phyloP scores from a whole-genome alignment of 768 basidiomycete genomes.

The Phylloporus sp. region DNA sequence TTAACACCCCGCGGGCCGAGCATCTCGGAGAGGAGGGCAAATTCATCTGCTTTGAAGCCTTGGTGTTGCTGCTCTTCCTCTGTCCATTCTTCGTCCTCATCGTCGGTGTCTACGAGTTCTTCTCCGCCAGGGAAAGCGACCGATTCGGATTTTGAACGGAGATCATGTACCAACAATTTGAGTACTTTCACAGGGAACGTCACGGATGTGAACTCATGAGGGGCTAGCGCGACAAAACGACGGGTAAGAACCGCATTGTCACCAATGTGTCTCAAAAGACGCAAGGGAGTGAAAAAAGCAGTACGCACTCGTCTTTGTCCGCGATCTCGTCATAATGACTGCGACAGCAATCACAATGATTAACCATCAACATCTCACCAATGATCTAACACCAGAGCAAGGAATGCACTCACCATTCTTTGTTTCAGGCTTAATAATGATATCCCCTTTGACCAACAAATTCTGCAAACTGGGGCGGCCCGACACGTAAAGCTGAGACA shows the following conservation, averaged over 20 bases:
- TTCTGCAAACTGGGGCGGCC: conserved; percentile 63
- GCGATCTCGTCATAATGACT: conserved; percentile 98
- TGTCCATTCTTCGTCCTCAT: conserved; percentile 92
- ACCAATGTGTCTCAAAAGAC: neutral
- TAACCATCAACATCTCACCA: conserved; percentile 11
- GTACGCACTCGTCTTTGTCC: conserved; percentile 76
- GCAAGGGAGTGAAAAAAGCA: conserved; percentile 5
- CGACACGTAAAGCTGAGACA: conserved; percentile 68
- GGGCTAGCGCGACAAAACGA: conserved; percentile 46
- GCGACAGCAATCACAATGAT: conserved; percentile 22
- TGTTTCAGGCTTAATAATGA: conserved; percentile 78
- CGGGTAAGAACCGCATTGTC: conserved; percentile 17
- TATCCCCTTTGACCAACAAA: conserved; percentile 84
- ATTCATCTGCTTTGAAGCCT: conserved; percentile 66
- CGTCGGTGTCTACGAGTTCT: conserved; percentile 67
- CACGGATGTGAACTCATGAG: conserved; percentile 81
- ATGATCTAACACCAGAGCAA: conserved; percentile 5
- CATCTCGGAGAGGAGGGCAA: conserved; percentile 81
- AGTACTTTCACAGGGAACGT: conserved; percentile 90
- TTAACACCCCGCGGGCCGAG: conserved; percentile 69
- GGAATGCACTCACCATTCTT: conserved; percentile 62
- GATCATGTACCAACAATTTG: conserved; percentile 82
- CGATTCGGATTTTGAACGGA: conserved; percentile 75
- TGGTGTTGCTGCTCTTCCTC: conserved; percentile 75
- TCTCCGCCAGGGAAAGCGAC: conserved; percentile 60